Base-by-base conservation (phyloP, 192 early-diverging fungal genomes). In the Glomus cerebriforme region DNA sequence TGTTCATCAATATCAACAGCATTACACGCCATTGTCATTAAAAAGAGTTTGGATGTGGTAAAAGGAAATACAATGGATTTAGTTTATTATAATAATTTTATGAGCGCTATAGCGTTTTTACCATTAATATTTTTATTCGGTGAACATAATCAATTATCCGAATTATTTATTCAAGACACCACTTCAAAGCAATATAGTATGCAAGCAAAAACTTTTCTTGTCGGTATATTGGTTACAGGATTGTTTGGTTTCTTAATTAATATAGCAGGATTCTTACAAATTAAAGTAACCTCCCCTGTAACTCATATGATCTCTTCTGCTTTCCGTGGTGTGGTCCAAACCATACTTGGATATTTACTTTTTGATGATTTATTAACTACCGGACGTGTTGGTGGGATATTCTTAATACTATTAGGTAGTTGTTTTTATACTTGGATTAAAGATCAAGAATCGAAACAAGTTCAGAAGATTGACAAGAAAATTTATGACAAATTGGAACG, bases 161-260 rank as follows among this genome's bases (percentile, higher is more conserved):
- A 80, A 13, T 39, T 26, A 34, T 75, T 73, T 9, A n/a, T 27
- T n/a, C 13, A 17, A 29, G 63, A 67, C 12, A 62, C 75, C 13
- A 12, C 0, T 43, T 12, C 39, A 43, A 43, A 43, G 1, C 10
- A 43, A 10, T 43, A 43, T 43, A 79, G 74, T 35, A 22, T n/a
- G 3, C 49, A 71, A 1, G 47, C 81, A 60, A 62, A 75, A 39
- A 76, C 54, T 12, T 84, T 85, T 65, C 31, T 85, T 35, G 31
- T 77, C 2, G 85, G 82, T 15, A 79, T 81, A 22, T 73, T 85
- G 13, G 64, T 85, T 39, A 85, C 85, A 31, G 89, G 89, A 35
- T 75, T 89, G 39, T 86, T 90, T 77, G 89, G 89, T 7, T 90
- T 90, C 77, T 79, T 90, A 72, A 85, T 90, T 63, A 90, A 90